These are phyloP conservation scores for Macrophomina phaseolina DNA, from an alignment of 2,329 filamentous ascomycete genomes.

Conservation along the genomic window DNA sequence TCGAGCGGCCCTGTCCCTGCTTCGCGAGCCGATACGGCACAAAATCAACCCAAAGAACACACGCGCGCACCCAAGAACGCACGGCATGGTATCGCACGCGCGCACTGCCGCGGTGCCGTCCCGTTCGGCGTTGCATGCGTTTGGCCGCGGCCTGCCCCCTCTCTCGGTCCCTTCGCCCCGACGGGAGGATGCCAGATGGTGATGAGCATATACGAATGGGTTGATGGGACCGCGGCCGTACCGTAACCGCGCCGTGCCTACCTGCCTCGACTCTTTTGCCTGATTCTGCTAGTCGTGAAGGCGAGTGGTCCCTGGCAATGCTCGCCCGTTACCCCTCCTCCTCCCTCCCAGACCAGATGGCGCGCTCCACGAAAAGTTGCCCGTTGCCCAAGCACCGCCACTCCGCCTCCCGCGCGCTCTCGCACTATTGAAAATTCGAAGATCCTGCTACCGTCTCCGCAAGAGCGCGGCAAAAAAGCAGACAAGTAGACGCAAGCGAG, in stretches of 20 bases:
- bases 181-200: neutral
- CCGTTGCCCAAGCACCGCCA: neutral
- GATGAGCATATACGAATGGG: neutral
- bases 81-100: conserved; percentile 4
- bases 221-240: neutral
- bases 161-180: too few species aligned
- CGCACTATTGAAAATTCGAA: conserved; percentile 15
- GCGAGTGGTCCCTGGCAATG: too few species aligned
- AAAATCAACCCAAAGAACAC: neutral
- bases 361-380: too few species aligned
- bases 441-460: neutral
- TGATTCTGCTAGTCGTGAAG: too few species aligned
- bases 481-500: neutral
- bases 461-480: neutral
- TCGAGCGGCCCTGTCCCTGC: conserved; percentile 8
- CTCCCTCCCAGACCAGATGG: neutral
- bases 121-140: neutral
- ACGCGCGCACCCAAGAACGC: neutral
- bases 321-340: too few species aligned
- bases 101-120: neutral
- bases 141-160: too few species aligned
- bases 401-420: neutral
- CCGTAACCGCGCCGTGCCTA: neutral
- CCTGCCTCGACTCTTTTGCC: too few species aligned
- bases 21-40: neutral